phyloP scores from a whole-genome alignment of 2,329 filamentous ascomycete species.

The Aphanoascus verrucosus region DNA sequence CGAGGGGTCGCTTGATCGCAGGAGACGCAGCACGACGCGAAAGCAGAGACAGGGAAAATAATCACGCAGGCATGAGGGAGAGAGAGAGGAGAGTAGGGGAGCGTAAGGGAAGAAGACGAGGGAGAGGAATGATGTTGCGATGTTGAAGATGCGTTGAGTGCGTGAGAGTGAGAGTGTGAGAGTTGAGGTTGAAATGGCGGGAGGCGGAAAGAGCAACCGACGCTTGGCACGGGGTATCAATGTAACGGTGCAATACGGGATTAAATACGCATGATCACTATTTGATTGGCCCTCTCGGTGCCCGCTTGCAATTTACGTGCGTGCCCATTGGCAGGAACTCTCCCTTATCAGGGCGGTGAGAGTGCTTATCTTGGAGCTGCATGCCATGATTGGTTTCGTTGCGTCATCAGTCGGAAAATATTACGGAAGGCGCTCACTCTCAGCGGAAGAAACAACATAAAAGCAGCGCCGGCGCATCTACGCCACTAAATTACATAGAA shows the following conservation, averaged over 20 bases:
- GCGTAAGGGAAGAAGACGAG: not conserved
- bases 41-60: not conserved
- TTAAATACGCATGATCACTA: not conserved
- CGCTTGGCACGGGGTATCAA: constrained; percentile 1
- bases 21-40: not conserved
- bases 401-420: not conserved
- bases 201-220: not conserved
- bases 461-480: not conserved
- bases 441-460: too few species aligned
- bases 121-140: not conserved
- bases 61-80: not conserved
- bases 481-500: not conserved
- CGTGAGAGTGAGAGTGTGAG: not conserved
- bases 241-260: not conserved
- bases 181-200: not conserved
- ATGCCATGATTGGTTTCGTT: not conserved
- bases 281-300: not conserved
- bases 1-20: not conserved
- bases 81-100: not conserved
- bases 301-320: too few species aligned
- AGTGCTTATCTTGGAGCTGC: not conserved
- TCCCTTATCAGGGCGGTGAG: not conserved
- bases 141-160: not conserved
- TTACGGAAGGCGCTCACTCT: not conserved
- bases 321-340: not conserved